Conservation (phyloP, 805 yeast species). For the Saturnispora sanitii region DNA sequence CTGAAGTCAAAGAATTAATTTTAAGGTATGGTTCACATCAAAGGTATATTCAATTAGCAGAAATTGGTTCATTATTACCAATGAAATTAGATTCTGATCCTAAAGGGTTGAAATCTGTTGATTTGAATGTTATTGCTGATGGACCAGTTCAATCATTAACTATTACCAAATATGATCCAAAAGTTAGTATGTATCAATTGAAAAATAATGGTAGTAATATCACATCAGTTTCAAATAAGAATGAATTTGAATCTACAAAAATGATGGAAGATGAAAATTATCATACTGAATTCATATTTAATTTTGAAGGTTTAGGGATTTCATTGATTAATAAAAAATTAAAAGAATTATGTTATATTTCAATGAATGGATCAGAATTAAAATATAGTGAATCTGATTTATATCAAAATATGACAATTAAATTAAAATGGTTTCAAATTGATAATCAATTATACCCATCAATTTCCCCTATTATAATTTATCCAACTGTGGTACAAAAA, state of each 20-base stretch:
- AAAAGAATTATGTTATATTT: conserved; percentile 78
- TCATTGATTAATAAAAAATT: conserved; percentile 62
- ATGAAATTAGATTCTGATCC: conserved; percentile 41
- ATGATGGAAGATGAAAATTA: conserved; percentile 44
- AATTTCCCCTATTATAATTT: conserved; percentile 75
- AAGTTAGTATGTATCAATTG: conserved; percentile 63
- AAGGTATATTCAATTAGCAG: conserved; percentile 76
- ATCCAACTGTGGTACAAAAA: conserved; percentile 85
- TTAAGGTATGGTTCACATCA: conserved; percentile 64
- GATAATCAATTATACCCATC: conserved; percentile 90
- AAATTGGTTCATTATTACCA: conserved; percentile 85
- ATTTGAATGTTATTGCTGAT: conserved; percentile 88
- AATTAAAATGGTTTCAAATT: conserved; percentile 88
- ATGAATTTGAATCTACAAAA: conserved; percentile 55
- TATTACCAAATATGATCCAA: conserved; percentile 72
- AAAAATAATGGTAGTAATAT: conserved; percentile 23
- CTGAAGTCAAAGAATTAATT: conserved; percentile 68
- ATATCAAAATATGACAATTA: conserved; percentile 69
- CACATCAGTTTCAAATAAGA: conserved; percentile 21
- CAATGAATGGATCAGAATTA: conserved; percentile 70
- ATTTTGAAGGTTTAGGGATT: conserved; percentile 78
- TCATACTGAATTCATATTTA: conserved; percentile 43
- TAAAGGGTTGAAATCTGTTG: conserved; percentile 43
- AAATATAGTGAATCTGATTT: conserved; percentile 75
- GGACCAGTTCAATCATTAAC: conserved; percentile 89